Evolutionary conservation across 768 basidiomycete genomes (phyloP).

Genomic region (Tulasnella sp.): DNA sequence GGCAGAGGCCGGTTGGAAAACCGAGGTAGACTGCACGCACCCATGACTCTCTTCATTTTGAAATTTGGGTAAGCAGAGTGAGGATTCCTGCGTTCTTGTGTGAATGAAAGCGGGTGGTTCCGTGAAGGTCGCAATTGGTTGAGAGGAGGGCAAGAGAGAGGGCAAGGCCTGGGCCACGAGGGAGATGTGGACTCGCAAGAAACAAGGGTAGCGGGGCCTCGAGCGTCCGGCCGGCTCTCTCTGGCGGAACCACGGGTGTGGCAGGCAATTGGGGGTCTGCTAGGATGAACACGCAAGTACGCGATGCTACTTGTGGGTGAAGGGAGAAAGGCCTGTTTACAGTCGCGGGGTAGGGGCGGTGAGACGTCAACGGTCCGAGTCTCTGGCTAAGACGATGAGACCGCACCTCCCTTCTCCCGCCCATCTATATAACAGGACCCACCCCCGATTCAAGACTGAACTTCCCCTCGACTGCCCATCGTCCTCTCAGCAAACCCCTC

Average conservation of each 20-base stretch:
- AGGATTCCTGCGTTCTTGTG: neutral
- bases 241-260: conserved; percentile 2
- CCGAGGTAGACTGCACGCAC: neutral
- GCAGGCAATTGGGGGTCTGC: neutral
- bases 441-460: neutral
- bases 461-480: conserved; percentile 6
- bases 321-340: neutral
- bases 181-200: neutral
- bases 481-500: neutral
- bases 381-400: conserved; percentile 4
- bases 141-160: neutral
- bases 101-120: conserved; percentile 6
- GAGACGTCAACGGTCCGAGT: conserved; percentile 4
- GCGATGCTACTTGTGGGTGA: neutral
- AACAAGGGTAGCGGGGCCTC: neutral
- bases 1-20: neutral
- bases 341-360: conserved; percentile 5
- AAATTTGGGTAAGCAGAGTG: neutral
- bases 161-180: conserved; percentile 6
- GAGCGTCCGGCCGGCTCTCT: neutral
- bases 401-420: neutral
- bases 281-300: conserved; percentile 9
- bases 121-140: neutral
- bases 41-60: neutral
- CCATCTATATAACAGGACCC: neutral